Evolutionary conservation across 768 basidiomycete species (phyloP).

Genomic region (Tulasnella sp.): DNA sequence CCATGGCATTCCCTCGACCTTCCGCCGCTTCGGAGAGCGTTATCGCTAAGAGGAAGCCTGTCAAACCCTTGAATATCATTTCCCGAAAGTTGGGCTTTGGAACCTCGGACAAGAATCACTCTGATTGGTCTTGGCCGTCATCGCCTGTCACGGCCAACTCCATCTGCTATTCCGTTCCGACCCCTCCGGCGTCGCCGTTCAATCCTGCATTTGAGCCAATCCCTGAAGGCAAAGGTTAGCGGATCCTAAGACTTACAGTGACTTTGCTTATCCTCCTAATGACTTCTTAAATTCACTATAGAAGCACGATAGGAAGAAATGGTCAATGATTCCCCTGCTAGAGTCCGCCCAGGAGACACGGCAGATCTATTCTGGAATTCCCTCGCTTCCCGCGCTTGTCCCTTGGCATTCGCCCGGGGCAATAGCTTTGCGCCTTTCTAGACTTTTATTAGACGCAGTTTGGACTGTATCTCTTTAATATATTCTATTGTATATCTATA

Average conservation of each 20-base stretch:
- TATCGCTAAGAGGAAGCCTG: background rate
- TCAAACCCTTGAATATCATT: background rate
- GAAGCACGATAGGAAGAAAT: background rate
- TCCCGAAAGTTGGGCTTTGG: background rate
- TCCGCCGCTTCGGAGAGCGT: too few species aligned
- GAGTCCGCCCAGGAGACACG: background rate
- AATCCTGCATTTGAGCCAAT: background rate
- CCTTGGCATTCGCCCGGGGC: background rate
- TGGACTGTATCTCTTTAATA: too few species aligned
- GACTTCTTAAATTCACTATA: background rate
- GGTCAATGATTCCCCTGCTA: background rate
- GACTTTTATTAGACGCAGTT: background rate
- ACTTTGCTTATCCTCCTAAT: background rate
- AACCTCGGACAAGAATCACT: background rate
- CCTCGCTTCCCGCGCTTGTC: background rate
- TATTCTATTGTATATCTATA: too few species aligned
- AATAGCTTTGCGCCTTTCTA: background rate
- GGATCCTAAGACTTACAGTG: background rate
- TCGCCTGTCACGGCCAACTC: background rate
- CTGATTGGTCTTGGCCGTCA: background rate
- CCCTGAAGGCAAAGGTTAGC: background rate
- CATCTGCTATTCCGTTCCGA: background rate
- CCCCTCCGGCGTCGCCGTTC: background rate
- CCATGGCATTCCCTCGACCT: too few species aligned
- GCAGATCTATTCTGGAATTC: background rate